Conservation (phyloP, 2,329 filamentous ascomycete genomes). For the Cryphonectria radicalis region DNA sequence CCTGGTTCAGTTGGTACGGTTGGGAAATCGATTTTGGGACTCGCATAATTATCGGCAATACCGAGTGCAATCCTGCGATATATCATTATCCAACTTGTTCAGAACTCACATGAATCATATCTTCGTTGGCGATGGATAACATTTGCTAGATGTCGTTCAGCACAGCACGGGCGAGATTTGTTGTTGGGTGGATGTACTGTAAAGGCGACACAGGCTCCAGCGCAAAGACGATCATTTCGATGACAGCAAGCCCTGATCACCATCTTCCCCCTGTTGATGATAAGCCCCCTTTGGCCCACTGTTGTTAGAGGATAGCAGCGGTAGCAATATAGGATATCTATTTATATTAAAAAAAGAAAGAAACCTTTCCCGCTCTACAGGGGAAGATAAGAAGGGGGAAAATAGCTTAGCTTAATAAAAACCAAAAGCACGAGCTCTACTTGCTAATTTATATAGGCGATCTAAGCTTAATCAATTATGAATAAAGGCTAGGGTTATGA, state of each 20-base stretch:
- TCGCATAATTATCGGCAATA: conserved; percentile 7
- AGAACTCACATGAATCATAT: neutral
- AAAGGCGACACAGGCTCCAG: neutral
- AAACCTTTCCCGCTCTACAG: no score
- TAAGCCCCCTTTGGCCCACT: neutral
- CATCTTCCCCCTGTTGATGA: neutral
- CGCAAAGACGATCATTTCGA: neutral
- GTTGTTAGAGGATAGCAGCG: neutral
- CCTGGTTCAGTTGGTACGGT: neutral
- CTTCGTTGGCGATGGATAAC: neutral
- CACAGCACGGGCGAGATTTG: neutral
- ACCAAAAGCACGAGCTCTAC: no score
- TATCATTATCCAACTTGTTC: neutral
- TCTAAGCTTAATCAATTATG: no score
- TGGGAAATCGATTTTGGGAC: neutral
- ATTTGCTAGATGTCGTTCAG: neutral
- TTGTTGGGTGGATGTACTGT: neutral
- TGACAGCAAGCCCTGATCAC: neutral
- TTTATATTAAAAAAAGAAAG: neutral
- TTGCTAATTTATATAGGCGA: no score
- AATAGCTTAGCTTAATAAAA: no score
- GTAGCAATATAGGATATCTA: no score
- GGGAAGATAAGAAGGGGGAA: no score
- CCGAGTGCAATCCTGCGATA: neutral
- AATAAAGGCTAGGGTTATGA: no score